phyloP scores from a whole-genome alignment of 106 monocot genomes.

The Acorus gramineus region DNA sequence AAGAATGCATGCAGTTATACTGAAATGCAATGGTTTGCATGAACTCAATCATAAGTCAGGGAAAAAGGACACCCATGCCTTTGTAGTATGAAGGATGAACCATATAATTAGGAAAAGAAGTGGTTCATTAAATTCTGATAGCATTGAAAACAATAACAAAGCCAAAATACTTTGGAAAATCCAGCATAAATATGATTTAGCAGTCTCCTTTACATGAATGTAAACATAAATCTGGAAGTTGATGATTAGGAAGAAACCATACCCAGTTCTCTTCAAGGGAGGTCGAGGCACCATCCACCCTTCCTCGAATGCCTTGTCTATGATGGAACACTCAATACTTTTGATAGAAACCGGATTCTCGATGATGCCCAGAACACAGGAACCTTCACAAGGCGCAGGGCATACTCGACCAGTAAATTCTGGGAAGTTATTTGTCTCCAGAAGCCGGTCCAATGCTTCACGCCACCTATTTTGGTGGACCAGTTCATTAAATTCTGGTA shows the following conservation, averaged over 20 bases:
- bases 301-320: conserved; percentile 96
- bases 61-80: too few relatives aligned
- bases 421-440: conserved; percentile 99
- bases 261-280: conserved; percentile 89
- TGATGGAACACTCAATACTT: conserved; percentile 93
- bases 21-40: too few relatives aligned
- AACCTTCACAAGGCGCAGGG: conserved; percentile 96
- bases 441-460: conserved; percentile 88
- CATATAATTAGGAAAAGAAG: too few relatives aligned
- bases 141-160: too few relatives aligned
- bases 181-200: too few relatives aligned
- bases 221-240: too few relatives aligned
- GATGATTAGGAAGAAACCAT: conserved; percentile 2
- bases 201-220: too few relatives aligned
- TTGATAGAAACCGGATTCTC: conserved; percentile 98
- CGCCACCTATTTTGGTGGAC: conserved; percentile 94
- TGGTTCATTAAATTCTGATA: too few relatives aligned
- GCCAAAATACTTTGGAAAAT: too few relatives aligned
- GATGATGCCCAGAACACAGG: conserved; percentile 98
- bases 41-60: too few relatives aligned
- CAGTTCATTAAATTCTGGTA: conserved; percentile 94
- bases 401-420: conserved; percentile 98
- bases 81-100: too few relatives aligned
- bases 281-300: conserved; percentile 96
- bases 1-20: too few relatives aligned